A percentile compares a stretch with the other conserved stretches of the same genome.
phyloP scores from a whole-genome alignment of 2,329 filamentous ascomycete genomes.

The Domatiomyces globalis region DNA sequence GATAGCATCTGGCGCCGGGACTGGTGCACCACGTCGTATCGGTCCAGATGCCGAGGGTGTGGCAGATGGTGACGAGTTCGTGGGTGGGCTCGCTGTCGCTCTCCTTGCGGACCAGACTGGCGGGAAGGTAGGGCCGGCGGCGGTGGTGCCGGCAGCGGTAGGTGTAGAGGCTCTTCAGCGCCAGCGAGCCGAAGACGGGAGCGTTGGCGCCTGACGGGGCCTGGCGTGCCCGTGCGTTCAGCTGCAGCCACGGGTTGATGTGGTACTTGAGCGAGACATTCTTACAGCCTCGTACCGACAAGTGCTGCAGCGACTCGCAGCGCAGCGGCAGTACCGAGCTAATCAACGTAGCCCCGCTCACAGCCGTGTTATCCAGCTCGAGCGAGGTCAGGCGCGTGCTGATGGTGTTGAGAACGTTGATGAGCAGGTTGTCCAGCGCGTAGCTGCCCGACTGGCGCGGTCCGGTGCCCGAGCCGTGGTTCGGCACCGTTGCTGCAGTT shows the following conservation, averaged over 20 bases:
- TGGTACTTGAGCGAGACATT: conserved; percentile 52
- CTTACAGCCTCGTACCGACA: conserved; percentile 49
- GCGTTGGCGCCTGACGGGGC: conserved; percentile 17
- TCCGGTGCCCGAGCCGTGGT: conserved; percentile 15
- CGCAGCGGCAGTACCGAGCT: conserved; percentile 41
- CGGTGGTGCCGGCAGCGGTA: conserved; percentile 50
- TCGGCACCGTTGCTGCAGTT: conserved; percentile 20
- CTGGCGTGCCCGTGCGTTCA: conserved; percentile 27
- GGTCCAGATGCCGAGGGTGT: conserved; percentile 46
- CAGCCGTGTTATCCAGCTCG: conserved; percentile 47
- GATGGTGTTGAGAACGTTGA: conserved; percentile 42
- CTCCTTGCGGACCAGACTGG: conserved; percentile 40
- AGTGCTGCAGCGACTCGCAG: conserved; percentile 41
- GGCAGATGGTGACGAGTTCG: conserved; percentile 45
- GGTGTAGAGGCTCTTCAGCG: conserved; percentile 46
- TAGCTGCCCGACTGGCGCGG: conserved; percentile 42
- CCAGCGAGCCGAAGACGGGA: conserved; percentile 25
- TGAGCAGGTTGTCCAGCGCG: conserved; percentile 43
- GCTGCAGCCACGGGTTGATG: conserved; percentile 43
- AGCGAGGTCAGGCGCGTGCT: conserved; percentile 42
- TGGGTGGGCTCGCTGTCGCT: conserved; percentile 48
- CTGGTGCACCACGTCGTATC: conserved; percentile 49
- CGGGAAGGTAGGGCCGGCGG: conserved; percentile 44
- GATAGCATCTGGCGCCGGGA: conserved; percentile 41
- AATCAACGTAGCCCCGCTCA: conserved; percentile 43